These are phyloP conservation scores for Leucosporidium creatinivorum DNA, from an alignment of 768 basidiomycete genomes.

Conservation along the genomic window DNA sequence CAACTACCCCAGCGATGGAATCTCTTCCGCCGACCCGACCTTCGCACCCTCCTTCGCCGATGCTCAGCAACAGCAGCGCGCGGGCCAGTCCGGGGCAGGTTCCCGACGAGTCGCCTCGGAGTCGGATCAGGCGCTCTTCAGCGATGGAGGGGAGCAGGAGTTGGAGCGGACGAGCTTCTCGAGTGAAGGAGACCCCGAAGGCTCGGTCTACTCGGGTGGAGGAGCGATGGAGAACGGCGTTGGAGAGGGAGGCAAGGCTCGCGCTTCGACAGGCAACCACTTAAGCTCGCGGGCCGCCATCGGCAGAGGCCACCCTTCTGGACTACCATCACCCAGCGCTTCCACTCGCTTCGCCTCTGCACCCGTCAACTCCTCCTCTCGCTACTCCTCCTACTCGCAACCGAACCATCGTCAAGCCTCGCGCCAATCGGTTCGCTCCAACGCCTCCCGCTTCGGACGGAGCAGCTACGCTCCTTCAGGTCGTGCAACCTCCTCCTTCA, in stretches of 20 bases:
- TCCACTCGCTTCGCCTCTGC: constrained; percentile 61
- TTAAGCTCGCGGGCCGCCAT: constrained; percentile 38
- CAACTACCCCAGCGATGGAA: background rate
- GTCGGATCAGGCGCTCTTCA: constrained; percentile 3
- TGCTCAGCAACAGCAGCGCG: too few relatives aligned
- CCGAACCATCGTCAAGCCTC: constrained; percentile 15
- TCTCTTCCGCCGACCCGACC: background rate
- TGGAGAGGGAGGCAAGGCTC: constrained; percentile 11
- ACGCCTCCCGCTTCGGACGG: constrained; percentile 2
- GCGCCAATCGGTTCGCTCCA: constrained; percentile 16
- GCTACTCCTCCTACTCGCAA: constrained; percentile 47
- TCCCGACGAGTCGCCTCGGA: background rate
- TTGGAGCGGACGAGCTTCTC: constrained; percentile 21
- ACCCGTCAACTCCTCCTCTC: constrained; percentile 50
- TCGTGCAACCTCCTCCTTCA: constrained; percentile 10
- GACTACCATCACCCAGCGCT: constrained; percentile 43
- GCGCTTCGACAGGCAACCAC: constrained; percentile 17
- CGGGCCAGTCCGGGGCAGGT: too few relatives aligned
- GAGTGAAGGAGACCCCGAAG: constrained; percentile 19
- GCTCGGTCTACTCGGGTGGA: constrained; percentile 7
- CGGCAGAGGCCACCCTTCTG: constrained; percentile 33
- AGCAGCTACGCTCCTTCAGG: constrained; percentile 1
- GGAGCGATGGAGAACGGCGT: background rate
- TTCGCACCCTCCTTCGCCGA: background rate
- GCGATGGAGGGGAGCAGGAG: constrained; percentile 10